phyloP scores from a whole-genome alignment of 495 filamentous ascomycete species.

The Terfezia claveryi region DNA sequence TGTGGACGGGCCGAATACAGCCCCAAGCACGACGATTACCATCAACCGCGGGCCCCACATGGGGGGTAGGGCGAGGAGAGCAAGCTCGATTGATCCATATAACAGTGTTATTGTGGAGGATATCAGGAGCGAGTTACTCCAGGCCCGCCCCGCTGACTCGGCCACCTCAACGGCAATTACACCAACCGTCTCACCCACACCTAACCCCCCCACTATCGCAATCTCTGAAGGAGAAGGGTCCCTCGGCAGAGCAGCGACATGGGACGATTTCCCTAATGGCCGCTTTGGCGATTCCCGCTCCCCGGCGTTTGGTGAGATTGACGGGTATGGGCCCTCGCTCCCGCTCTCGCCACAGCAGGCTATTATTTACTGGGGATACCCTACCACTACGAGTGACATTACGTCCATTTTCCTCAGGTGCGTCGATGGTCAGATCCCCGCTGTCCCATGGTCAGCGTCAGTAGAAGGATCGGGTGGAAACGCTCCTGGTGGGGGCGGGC shows the following conservation, averaged over 20 bases:
- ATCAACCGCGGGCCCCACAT: slow-evolving; percentile 19
- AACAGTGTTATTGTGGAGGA: slow-evolving; percentile 65
- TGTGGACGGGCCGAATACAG: slow-evolving; percentile 3
- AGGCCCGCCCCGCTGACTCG: background rate
- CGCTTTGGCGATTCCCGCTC: slow-evolving; percentile 84
- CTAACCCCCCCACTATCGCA: slow-evolving; percentile 31
- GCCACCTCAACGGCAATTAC: background rate
- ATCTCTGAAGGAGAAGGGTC: slow-evolving; percentile 82
- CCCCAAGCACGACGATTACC: background rate
- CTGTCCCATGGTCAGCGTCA: slow-evolving; percentile 85
- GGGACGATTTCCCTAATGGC: slow-evolving; percentile 97
- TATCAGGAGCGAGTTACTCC: slow-evolving; percentile 15
- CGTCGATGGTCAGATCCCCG: slow-evolving; percentile 47
- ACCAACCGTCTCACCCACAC: slow-evolving; percentile 3
- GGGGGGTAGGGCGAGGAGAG: background rate
- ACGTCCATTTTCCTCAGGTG: slow-evolving; percentile 57
- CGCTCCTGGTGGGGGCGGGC: slow-evolving; percentile 21
- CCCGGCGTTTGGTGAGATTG: slow-evolving; percentile 83
- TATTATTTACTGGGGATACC: slow-evolving; percentile 61
- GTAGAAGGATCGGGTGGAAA: background rate
- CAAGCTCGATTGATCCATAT: slow-evolving; percentile 30
- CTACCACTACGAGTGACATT: slow-evolving; percentile 44
- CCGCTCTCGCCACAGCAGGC: slow-evolving; percentile 63
- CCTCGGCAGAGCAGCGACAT: slow-evolving; percentile 87
- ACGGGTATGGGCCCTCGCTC: slow-evolving; percentile 78